These are phyloP conservation scores for Astragalus glycyphyllos DNA, from an alignment of 306 rosid species.

Conservation along the genomic window DNA sequence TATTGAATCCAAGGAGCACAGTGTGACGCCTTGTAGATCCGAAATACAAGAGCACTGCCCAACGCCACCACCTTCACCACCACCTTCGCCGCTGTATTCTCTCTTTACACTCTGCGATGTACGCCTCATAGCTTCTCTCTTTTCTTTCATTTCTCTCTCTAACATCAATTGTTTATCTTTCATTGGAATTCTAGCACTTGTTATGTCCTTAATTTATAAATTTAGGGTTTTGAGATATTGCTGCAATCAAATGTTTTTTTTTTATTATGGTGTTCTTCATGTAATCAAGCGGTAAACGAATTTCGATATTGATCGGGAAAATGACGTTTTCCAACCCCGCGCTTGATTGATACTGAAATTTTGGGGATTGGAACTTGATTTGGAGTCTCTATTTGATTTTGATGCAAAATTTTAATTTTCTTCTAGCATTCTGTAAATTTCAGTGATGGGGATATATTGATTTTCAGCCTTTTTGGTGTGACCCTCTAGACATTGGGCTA, in stretches of 20 bases:
- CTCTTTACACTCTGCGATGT: slow-evolving; percentile 34
- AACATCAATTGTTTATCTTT: not conserved
- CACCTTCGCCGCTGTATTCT: too few relatives aligned
- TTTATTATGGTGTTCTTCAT: not conserved
- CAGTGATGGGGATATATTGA: not conserved
- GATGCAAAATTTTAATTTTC: not conserved
- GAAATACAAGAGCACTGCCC: too few relatives aligned
- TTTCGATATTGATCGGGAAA: not conserved
- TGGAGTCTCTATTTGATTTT: slow-evolving; percentile 4
- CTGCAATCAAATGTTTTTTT: not conserved
- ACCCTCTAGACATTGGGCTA: slow-evolving; percentile 5
- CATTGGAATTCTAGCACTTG: not conserved
- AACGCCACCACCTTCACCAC: too few relatives aligned
- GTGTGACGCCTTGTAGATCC: too few relatives aligned
- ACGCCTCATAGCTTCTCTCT: slow-evolving; percentile 27
- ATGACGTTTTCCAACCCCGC: not conserved
- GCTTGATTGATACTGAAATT: slow-evolving; percentile 11
- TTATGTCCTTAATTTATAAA: not conserved
- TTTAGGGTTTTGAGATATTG: slow-evolving; percentile 43
- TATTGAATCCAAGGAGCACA: too few relatives aligned
- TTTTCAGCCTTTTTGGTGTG: slow-evolving; percentile 2
- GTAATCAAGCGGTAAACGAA: not conserved
- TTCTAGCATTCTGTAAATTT: not conserved
- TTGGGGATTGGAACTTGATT: slow-evolving; percentile 6
- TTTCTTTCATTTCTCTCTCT: not conserved